phyloP scores from a whole-genome alignment of 345 rosid species.

The Eucalyptus marginata region DNA sequence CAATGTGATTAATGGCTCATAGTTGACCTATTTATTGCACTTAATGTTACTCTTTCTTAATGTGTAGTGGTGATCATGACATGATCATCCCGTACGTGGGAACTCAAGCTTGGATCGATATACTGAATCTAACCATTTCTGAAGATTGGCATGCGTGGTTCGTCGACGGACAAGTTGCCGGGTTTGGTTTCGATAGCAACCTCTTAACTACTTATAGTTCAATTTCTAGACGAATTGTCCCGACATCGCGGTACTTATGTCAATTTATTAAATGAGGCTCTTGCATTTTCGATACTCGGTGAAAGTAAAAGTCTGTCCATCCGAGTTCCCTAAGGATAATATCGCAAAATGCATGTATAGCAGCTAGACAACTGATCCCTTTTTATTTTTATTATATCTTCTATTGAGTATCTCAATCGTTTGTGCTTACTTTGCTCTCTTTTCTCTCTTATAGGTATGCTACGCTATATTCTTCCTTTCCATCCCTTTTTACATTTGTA shows the following conservation, averaged over 20 bases:
- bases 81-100: not conserved
- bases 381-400: not conserved
- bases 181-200: not conserved
- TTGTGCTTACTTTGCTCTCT: not conserved
- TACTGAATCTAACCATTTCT: not conserved
- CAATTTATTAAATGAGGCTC: not conserved
- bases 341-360: not conserved
- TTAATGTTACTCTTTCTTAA: too few species aligned
- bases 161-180: not conserved
- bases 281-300: too few species aligned
- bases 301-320: not conserved
- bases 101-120: not conserved
- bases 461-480: not conserved
- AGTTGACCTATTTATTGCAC: too few species aligned
- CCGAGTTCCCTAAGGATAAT: not conserved
- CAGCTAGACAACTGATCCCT: not conserved
- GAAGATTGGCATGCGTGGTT: not conserved
- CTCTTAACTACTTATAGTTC: not conserved
- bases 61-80: not conserved
- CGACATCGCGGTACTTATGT: not conserved
- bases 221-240: not conserved
- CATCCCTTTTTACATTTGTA: not conserved
- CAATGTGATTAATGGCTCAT: not conserved
- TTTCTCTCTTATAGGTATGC: not conserved
- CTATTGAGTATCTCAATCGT: not conserved